Base-by-base conservation (phyloP, 495 filamentous ascomycete species). In the Aspergillus haitiensis region DNA sequence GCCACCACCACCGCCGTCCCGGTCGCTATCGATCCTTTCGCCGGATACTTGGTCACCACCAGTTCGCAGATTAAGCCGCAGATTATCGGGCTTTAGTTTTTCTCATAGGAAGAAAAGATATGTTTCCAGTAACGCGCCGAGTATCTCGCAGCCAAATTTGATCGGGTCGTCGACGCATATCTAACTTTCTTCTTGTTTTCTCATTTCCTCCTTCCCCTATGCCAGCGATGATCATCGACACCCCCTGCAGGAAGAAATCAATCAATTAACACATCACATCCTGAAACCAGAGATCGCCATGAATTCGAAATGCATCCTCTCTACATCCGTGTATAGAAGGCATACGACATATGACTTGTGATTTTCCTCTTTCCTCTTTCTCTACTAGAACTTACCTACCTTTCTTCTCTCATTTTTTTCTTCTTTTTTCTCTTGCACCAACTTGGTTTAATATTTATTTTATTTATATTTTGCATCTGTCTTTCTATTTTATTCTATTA, bases 131-230 rank as follows among this genome's bases (percentile, higher is more conserved):
- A 55, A 64, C 46, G 13, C 32, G 1, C 64, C 62, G 1, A 74
- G 72, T 18, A 78, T 76, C 52, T 76, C 74, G 7, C 65, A 72
- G 51, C 75, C 75, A 31, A 73, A 76, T 59, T 44, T 76, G 63
- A 76, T 78, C 61, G 71, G 73, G 8, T 69, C 73, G 34, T 74
- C 72, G 40, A 74, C 58, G 35, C 72, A 73, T 15, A 60, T 69
- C 44, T 69, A 61, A 55, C 7, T 10, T 18, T 6, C 32, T 27
- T 9, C 11, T 16, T 16, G 9, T 32, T 21, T 46, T 36, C 12
- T 13, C 18, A 39, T 15, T 44, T 34, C 33, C 52, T 31, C 35
- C 27, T 36, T 15, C 12, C 34, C 46, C 42, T 18, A 52, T 55
- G 49, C 11, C 45, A 51, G 21, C 21, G 52, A 45, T 33, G 50